Base-by-base conservation (phyloP, 2,329 filamentous ascomycete species). In the Grosmannia serpens region DNA sequence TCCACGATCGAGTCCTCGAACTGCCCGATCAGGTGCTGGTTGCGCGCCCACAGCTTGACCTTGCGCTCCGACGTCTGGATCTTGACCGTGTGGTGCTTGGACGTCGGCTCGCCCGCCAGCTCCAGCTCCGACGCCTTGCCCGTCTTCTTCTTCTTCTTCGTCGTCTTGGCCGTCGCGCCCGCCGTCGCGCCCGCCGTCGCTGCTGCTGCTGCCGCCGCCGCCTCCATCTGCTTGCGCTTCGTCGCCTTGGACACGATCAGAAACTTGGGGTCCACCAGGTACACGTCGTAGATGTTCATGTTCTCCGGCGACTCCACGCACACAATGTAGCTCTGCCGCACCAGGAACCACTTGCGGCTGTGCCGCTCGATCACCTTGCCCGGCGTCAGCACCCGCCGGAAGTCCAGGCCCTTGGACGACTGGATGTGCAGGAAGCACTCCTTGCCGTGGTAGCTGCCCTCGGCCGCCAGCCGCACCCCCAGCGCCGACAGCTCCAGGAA, bases 291-390 rank as follows among this genome's bases (percentile, higher is more conserved):
- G 38, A 97, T 95, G 67, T 96, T 92, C 88, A 97, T 95, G 66
- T 95, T 95, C 70, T 97, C 92, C 0, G 94, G 94, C 0, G 94
- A 96, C 69, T 97, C 92, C n/a, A 97, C 91, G 65, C 92, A 96
- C 51, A 96, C 92, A 60, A 99, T 86, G 68, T 99, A 99, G 74
- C 91, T 97, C 71, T 97, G 91, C 56, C 94, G 81, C n/a, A 99
- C 91, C 24, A 97, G 77, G 69, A 99, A 99, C 94, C 94, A 99
- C 70, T 96, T 96, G 22, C 91, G 89, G 61, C 84, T 87, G 71
- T 96, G 91, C 15, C 91, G 83, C 56, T 85, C 84, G 67, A 91
- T 88, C 62, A 96, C 80, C 66, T 91, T 85, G 56, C 83, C 79
- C 0, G 90, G 89, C 2, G 86, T 91, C 68, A 94, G 77, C 38